Conservation (phyloP, 805 yeast genomes). For the Yamadazyma sp. region DNA sequence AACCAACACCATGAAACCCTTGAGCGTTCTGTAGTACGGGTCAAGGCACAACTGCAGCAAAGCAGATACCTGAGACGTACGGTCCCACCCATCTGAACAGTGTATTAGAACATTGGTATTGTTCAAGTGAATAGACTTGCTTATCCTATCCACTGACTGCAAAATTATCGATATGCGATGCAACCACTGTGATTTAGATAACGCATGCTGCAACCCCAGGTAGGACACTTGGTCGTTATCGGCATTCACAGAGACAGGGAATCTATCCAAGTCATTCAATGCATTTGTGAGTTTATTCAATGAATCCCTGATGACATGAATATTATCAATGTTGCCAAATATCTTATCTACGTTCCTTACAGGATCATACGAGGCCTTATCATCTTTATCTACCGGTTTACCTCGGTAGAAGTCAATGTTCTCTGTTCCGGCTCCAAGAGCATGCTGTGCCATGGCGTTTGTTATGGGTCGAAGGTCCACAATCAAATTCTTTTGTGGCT, state of each 20-base stretch:
- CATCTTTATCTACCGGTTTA: slow-evolving; percentile 9
- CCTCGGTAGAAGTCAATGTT: slow-evolving; percentile 80
- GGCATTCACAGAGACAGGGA: slow-evolving; percentile 31
- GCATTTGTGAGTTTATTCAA: slow-evolving; percentile 60
- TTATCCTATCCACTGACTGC: slow-evolving; percentile 72
- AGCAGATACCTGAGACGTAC: slow-evolving; percentile 88
- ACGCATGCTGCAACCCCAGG: slow-evolving; percentile 44
- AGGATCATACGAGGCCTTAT: slow-evolving; percentile 5
- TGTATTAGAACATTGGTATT: slow-evolving; percentile 83
- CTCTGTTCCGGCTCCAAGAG: slow-evolving; percentile 98
- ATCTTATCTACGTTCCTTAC: slow-evolving; percentile 52
- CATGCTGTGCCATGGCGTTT: slow-evolving; percentile 95
- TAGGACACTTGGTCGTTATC: slow-evolving; percentile 17
- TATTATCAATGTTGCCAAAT: slow-evolving; percentile 89
- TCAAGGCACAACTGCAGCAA: slow-evolving; percentile 84
- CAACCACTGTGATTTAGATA: slow-evolving; percentile 77
- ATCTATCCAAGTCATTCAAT: slow-evolving; percentile 65
- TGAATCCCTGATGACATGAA: slow-evolving; percentile 92
- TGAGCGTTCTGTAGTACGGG: slow-evolving; percentile 82
- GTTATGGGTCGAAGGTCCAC: slow-evolving; percentile 92
- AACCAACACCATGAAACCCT: slow-evolving; percentile 80
- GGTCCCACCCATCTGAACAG: slow-evolving; percentile 99
- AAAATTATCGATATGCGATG: slow-evolving; percentile 66
- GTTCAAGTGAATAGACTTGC: slow-evolving; percentile 79
- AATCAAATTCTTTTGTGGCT: slow-evolving; percentile 57